Conservation (phyloP, 2,329 filamentous ascomycete species). For the Diaporthe sp. region DNA sequence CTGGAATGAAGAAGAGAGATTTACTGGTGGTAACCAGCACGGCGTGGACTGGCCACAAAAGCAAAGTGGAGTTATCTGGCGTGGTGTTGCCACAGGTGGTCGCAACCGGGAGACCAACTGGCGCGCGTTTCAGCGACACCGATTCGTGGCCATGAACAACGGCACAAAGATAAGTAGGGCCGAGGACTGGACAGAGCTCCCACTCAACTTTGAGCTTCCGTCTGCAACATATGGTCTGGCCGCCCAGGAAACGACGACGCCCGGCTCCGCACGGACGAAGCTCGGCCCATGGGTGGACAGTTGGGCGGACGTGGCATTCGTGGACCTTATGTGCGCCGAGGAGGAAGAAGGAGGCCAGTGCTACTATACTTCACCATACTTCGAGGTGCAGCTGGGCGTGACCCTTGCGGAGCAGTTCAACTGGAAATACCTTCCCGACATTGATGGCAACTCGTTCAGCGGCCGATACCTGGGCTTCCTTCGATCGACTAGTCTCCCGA, state of each 20-base stretch:
- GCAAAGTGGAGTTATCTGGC: slow-evolving; percentile 68
- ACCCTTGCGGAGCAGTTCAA: slow-evolving; percentile 66
- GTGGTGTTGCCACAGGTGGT: slow-evolving; percentile 76
- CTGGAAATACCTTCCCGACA: slow-evolving; percentile 79
- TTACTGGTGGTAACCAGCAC: slow-evolving; percentile 67
- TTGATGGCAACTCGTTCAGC: slow-evolving; percentile 81
- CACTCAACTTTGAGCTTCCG: slow-evolving; percentile 68
- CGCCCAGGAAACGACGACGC: slow-evolving; percentile 55
- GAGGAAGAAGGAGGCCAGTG: slow-evolving; percentile 54
- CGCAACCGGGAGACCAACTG: slow-evolving; percentile 72
- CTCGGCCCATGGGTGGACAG: slow-evolving; percentile 63
- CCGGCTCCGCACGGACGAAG: slow-evolving; percentile 37
- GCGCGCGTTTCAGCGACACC: slow-evolving; percentile 80
- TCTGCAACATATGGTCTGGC: slow-evolving; percentile 59
- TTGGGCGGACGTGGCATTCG: slow-evolving; percentile 65
- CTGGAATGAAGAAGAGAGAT: slow-evolving; percentile 73
- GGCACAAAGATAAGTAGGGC: slow-evolving; percentile 66
- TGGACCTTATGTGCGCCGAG: slow-evolving; percentile 65
- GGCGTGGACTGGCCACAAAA: slow-evolving; percentile 72
- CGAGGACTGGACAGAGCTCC: slow-evolving; percentile 56
- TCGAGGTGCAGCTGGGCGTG: slow-evolving; percentile 53
- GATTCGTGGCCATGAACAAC: slow-evolving; percentile 81
- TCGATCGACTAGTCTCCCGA: slow-evolving; percentile 75
- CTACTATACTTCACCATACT: slow-evolving; percentile 63
- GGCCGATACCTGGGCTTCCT: slow-evolving; percentile 79